These are phyloP conservation scores for Leccinum angustisporum DNA, from an alignment of 1,284 basidiomycete genomes.

Conservation along the genomic window DNA sequence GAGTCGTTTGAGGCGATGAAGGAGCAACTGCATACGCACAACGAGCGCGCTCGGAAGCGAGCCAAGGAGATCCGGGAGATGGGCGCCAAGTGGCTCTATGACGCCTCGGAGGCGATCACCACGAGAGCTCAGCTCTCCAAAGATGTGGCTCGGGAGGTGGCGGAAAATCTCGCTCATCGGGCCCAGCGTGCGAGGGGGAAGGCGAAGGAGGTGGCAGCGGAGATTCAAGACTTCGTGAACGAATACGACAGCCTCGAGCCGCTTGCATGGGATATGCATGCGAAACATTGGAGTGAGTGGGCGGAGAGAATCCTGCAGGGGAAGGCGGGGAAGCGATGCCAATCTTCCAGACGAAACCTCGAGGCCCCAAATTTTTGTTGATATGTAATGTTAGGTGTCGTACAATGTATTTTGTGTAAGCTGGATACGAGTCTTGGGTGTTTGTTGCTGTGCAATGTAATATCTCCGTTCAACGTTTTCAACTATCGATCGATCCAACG, in stretches of 20 bases:
- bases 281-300: slow-evolving; percentile 27
- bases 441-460: background rate
- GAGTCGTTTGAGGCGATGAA: slow-evolving; percentile 29
- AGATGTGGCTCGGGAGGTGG: slow-evolving; percentile 43
- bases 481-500: background rate
- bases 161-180: slow-evolving; percentile 32
- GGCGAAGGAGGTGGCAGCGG: slow-evolving; percentile 41
- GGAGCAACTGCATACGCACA: slow-evolving; percentile 48
- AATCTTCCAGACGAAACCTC: slow-evolving; percentile 15
- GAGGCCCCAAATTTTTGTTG: slow-evolving; percentile 16
- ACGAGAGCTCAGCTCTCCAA: slow-evolving; percentile 44
- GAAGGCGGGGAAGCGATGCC: slow-evolving; percentile 17
- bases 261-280: slow-evolving; percentile 17
- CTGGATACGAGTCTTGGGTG: slow-evolving; percentile 7
- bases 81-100: slow-evolving; percentile 43
- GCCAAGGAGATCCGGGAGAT: slow-evolving; percentile 55
- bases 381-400: slow-evolving; percentile 2
- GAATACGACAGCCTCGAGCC: slow-evolving; percentile 23
- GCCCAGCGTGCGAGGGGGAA: slow-evolving; percentile 48
- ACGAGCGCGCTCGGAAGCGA: slow-evolving; percentile 54
- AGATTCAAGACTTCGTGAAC: slow-evolving; percentile 27
- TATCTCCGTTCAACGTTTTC: background rate
- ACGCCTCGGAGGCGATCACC: slow-evolving; percentile 41
- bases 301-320: slow-evolving; percentile 8
- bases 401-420: slow-evolving; percentile 11